Base-by-base conservation (phyloP, 352 stramenopile genomes). In the Thalassiosira oceanica region DNA sequence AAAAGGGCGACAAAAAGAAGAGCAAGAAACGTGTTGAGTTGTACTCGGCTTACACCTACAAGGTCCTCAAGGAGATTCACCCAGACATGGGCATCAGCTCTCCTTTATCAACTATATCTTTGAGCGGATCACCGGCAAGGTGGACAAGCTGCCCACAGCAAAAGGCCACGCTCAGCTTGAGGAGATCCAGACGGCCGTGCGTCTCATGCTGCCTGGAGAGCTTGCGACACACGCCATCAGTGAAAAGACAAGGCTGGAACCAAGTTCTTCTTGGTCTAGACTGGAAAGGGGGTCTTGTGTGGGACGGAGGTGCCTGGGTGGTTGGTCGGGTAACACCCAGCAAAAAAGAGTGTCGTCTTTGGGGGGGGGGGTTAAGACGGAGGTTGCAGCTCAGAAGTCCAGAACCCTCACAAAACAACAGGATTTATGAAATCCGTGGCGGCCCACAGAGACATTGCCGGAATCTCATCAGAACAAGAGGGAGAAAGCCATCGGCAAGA, bases 51-150 rank as follows among this genome's bases (percentile, higher is more conserved):
- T 94, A 94, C 78, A 94, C 94, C 70, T 94, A 93, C 85, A 89
- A 89, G 72, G 88, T 94, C 31, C 67, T 94, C 45, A 94, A 94
- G 70, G 94, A 98, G 81, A 94, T 98, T 69, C 94, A 98, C 89
- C 94, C 94, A 4, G 94, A 98, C 66, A 97, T 93, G 65, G 95
- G 95, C 80, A 98, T 98, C 80, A 97, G 88, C 83, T 93, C 92
- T 98, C 95, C 64, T 99, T 98, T 85, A 97, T 98, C 83, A 98
- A 98, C 86, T 95, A 99, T 80, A 98, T 98, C 63, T 99, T 99
- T 82, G 96, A 99, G 83, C 92, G 95, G 58, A 97, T 99, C 52
- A 94, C 96, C 23, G 93, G 90, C 43, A 94, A 99, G n/a, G n/a
- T n/a, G n/a, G n/a, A n/a, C n/a, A n/a, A n/a, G n/a, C n/a, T n/a